Evolutionary conservation across 1,284 basidiomycete genomes (phyloP), one percentile per base, ranked within the genome.

Genomic region (Singerocomus inundabilis): DNA sequence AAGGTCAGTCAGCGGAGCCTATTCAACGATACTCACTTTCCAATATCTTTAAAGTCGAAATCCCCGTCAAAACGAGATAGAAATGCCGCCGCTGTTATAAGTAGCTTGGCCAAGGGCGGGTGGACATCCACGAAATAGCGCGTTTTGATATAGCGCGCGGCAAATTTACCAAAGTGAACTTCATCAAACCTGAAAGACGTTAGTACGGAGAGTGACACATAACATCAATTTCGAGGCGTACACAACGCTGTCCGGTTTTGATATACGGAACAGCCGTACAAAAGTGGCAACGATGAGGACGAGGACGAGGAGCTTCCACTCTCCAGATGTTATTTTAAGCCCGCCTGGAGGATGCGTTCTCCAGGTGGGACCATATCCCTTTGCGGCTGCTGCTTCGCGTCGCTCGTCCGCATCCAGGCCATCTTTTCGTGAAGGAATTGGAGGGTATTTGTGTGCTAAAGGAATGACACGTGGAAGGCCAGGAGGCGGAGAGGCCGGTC

Each of bases 31-130:
- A 78, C 90, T 57, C 63, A 93, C 91, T 92, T 93, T 72, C 85
- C 93, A 59, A 99, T 98, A 54, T 97, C 93, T 69, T 95, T 92
- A 70, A 99, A 99, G 68, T 98, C 93, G 67, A 98, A 98, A 41
- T 90, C 76, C 2, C 96, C 97, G 57, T 96, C 80, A 63, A 92
- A 99, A n/a, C 97, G 91, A 45, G 82, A 89, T 5, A 97, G 53
- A 65, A 89, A 96, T 1, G 84, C 94, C 7, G 91, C 89, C 25
- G 97, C 77, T 0, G 96, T 96, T 62, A 99, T 94, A 51, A 99
- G 76, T 21, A 99, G 79, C 67, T 99, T 99, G 29, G 95, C 96
- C 6, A 99, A 77, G 2, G 97, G 97, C 0, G 97, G 96, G 67
- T 99, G 96, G 1, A 99, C 96, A 65, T 99, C 97, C 70, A 99